Evolutionary conservation across 1,139 yeast species (phyloP).

Genomic region (Suhomyces taliae): DNA sequence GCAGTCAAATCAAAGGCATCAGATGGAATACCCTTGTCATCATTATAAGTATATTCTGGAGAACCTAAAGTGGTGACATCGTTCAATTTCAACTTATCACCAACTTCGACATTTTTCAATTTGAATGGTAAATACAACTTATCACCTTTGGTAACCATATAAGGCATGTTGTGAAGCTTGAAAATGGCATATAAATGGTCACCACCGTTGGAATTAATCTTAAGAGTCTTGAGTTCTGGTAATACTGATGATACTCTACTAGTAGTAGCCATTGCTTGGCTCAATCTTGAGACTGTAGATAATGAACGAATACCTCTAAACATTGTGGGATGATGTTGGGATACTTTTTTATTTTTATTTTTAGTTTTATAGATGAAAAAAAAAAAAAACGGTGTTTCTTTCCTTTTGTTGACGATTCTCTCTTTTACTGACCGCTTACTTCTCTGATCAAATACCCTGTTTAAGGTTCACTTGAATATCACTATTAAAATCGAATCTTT

Average conservation of each 20-base stretch:
- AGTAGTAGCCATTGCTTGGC: neutral
- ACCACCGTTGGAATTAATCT: slow-evolving; percentile 55
- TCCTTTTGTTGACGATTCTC: no score
- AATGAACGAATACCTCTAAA: neutral
- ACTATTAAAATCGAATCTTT: no score
- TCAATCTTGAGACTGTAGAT: neutral
- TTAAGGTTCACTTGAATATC: no score
- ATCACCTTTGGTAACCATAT: slow-evolving; percentile 90
- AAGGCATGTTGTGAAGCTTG: slow-evolving; percentile 80
- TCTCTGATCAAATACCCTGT: no score
- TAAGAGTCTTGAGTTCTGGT: slow-evolving; percentile 48
- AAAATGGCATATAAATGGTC: slow-evolving; percentile 73
- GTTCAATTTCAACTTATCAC: slow-evolving; percentile 70
- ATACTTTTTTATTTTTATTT: no score
- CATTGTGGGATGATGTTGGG: neutral
- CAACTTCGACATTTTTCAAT: slow-evolving; percentile 73
- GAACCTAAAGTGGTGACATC: slow-evolving; percentile 85
- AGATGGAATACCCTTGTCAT: slow-evolving; percentile 33
- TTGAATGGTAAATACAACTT: slow-evolving; percentile 73
- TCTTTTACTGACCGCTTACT: no score
- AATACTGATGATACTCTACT: neutral
- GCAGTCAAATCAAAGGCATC: slow-evolving; percentile 66
- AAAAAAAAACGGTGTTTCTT: no score
- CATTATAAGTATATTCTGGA: slow-evolving; percentile 66
- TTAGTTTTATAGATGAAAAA: no score